Conservation (phyloP, 805 yeast genomes). For the Metschnikowia lochheadii region DNA sequence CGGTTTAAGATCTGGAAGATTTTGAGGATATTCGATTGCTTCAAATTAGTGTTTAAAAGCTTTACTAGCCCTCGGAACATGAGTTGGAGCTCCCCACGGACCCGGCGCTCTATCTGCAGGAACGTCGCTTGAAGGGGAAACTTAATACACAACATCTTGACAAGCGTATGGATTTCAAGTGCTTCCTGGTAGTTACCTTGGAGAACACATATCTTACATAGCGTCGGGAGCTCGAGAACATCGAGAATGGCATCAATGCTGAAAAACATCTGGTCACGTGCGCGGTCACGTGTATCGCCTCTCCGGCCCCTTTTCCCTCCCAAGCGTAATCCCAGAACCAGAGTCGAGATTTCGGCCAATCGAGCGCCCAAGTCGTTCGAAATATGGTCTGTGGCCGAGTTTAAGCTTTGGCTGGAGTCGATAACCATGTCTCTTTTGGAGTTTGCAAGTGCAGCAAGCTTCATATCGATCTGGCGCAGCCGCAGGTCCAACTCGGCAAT, state of each 20-base stretch:
- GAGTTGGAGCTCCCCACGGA: constrained; percentile 51
- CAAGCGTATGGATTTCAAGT: constrained; percentile 73
- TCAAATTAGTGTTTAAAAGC: constrained; percentile 68
- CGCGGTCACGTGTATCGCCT: constrained; percentile 1
- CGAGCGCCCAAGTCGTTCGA: constrained; percentile 11
- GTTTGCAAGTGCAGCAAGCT: constrained; percentile 40
- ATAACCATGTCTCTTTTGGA: constrained; percentile 45
- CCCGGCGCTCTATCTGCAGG: constrained; percentile 44
- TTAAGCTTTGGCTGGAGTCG: constrained; percentile 33
- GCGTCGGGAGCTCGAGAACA: constrained; percentile 76
- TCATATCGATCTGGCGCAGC: constrained; percentile 45
- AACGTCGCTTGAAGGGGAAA: constrained; percentile 61
- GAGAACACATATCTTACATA: constrained; percentile 77
- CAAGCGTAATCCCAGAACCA: constrained; percentile 9
- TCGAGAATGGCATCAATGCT: constrained; percentile 73
- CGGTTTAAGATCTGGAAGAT: constrained; percentile 72
- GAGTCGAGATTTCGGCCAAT: constrained; percentile 13
- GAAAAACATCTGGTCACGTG: constrained; percentile 40
- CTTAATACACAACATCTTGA: constrained; percentile 62
- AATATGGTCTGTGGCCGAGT: constrained; percentile 12
- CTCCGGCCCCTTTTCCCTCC: constrained; percentile 11
- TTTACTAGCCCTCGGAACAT: constrained; percentile 72
- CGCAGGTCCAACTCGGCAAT: constrained; percentile 67
- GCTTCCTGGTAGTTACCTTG: constrained; percentile 89
- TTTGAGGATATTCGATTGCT: constrained; percentile 74